Conservation (phyloP, 2,329 filamentous ascomycete genomes). For the Graphilbum fragrans region DNA sequence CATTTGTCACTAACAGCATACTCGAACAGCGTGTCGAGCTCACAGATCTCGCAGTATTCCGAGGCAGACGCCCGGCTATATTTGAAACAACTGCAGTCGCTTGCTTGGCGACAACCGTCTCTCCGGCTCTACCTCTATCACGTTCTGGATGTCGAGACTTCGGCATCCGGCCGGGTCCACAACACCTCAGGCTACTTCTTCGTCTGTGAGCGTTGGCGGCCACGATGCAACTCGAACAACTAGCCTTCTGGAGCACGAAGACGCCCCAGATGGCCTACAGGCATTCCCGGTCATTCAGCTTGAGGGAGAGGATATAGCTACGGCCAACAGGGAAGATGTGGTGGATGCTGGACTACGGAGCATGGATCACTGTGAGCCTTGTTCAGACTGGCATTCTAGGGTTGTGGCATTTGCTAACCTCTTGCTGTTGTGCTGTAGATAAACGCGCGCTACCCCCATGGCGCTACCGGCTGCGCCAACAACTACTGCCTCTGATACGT, state of each 20-base stretch:
- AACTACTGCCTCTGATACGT: constrained; percentile 72
- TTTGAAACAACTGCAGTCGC: too few species aligned
- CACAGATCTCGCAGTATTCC: too few species aligned
- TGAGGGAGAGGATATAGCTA: constrained; percentile 11
- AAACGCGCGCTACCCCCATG: constrained; percentile 72
- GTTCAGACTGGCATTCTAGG: constrained; percentile 3
- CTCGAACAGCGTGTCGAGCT: too few species aligned
- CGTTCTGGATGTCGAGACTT: not conserved
- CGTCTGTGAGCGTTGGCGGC: not conserved
- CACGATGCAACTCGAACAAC: not conserved
- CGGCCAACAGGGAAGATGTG: constrained; percentile 12
- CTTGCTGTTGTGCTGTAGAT: constrained; percentile 38
- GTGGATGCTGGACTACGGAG: constrained; percentile 69
- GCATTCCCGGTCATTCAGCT: constrained; percentile 5
- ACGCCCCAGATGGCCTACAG: constrained; percentile 8
- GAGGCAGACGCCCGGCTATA: too few species aligned
- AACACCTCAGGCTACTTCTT: not conserved
- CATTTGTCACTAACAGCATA: too few species aligned
- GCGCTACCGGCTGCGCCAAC: constrained; percentile 77
- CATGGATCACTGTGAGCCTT: constrained; percentile 59
- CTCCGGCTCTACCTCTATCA: not conserved
- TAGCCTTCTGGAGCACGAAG: constrained; percentile 33
- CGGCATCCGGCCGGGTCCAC: not conserved
- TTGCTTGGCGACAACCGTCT: too few species aligned
- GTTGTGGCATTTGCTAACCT: not conserved